These are phyloP conservation scores for Viridothelium virens DNA, from an alignment of 495 filamentous ascomycete species.

Conservation along the genomic window DNA sequence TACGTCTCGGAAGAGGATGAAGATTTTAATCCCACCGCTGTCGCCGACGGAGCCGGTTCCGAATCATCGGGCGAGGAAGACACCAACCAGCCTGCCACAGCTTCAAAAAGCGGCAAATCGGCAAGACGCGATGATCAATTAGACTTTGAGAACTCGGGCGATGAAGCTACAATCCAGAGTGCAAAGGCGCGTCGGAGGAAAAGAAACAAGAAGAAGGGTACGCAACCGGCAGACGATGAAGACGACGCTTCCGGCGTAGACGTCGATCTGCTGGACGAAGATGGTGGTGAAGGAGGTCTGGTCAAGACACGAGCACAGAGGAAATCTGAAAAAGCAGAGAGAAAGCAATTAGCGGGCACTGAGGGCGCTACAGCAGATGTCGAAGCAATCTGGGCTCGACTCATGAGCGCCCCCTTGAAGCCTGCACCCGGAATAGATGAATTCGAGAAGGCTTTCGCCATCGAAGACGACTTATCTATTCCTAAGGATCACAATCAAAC, in stretches of 20 bases:
- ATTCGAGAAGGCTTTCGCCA: not conserved
- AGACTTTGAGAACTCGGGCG: conserved; percentile 23
- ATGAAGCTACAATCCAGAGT: conserved; percentile 26
- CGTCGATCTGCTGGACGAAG: conserved; percentile 34
- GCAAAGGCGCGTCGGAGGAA: conserved; percentile 10
- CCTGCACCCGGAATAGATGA: conserved; percentile 22
- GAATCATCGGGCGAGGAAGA: conserved; percentile 23
- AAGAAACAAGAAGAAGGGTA: conserved; percentile 17
- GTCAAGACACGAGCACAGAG: conserved; percentile 65
- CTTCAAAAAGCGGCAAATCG: conserved; percentile 15
- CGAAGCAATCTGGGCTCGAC: conserved; percentile 76
- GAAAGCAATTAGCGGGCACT: not conserved
- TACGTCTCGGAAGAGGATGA: conserved; percentile 26
- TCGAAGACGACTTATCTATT: not conserved
- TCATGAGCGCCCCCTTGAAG: conserved; percentile 44
- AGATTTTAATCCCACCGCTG: conserved; percentile 26
- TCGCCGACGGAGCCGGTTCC: conserved; percentile 10
- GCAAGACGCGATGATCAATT: conserved; percentile 19
- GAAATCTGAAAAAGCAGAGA: conserved; percentile 26
- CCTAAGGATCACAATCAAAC: not conserved
- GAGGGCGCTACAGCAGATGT: conserved; percentile 48
- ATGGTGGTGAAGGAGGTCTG: conserved; percentile 65
- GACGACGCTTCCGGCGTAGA: conserved; percentile 12
- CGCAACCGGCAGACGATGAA: conserved; percentile 10
- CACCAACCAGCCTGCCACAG: conserved; percentile 2